Evolutionary conservation across 768 basidiomycete species (phyloP).

Genomic region (Clitopilus passeckerianus): DNA sequence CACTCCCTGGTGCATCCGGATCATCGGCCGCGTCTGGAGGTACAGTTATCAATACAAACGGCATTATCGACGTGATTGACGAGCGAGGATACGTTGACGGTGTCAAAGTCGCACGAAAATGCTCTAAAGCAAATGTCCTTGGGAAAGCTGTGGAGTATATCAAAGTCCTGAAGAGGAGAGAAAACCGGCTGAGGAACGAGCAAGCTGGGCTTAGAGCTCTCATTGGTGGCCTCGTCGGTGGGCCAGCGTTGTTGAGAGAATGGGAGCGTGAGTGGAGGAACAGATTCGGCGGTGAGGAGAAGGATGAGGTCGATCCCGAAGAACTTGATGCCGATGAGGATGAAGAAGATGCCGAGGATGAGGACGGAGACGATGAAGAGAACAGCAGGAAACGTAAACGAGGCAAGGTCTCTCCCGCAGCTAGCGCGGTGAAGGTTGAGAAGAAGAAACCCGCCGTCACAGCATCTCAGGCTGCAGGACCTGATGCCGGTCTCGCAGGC

Average conservation of each 20-base stretch:
- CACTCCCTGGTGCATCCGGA: background rate
- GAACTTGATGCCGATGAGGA: slow-evolving; percentile 48
- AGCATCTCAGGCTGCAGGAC: background rate
- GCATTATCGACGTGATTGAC: slow-evolving; percentile 58
- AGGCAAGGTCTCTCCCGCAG: slow-evolving; percentile 32
- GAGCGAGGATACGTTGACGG: slow-evolving; percentile 86
- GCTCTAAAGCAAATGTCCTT: slow-evolving; percentile 86
- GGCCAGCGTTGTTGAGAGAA: slow-evolving; percentile 61
- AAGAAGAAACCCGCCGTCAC: slow-evolving; percentile 38
- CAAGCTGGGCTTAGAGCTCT: slow-evolving; percentile 71
- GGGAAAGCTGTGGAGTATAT: slow-evolving; percentile 93
- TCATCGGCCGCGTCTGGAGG: slow-evolving; percentile 27
- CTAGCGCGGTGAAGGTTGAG: slow-evolving; percentile 18
- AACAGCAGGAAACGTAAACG: slow-evolving; percentile 59
- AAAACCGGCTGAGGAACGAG: slow-evolving; percentile 65
- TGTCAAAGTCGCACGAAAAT: slow-evolving; percentile 88
- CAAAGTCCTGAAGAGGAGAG: slow-evolving; percentile 78
- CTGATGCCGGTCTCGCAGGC: background rate
- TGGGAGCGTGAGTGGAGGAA: slow-evolving; percentile 77
- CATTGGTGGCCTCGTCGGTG: slow-evolving; percentile 67
- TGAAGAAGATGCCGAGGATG: slow-evolving; percentile 52
- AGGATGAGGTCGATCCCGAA: slow-evolving; percentile 61
- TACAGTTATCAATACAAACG: slow-evolving; percentile 19
- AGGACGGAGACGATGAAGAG: slow-evolving; percentile 40
- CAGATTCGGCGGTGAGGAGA: slow-evolving; percentile 72